Evolutionary conservation across 2,329 filamentous ascomycete genomes (phyloP).

Genomic region (Venturia asperata): DNA sequence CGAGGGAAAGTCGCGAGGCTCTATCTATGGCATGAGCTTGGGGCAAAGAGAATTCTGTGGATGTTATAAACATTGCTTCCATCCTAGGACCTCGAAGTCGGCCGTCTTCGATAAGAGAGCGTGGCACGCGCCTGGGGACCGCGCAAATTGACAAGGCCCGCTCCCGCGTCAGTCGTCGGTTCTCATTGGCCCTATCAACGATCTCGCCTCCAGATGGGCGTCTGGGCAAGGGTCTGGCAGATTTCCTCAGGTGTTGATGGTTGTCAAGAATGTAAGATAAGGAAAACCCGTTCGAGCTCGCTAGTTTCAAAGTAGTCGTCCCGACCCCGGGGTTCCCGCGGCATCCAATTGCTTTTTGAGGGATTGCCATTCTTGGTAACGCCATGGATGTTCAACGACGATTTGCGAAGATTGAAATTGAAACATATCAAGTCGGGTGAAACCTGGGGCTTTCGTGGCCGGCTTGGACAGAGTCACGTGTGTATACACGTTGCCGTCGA

Average conservation of each 20-base stretch:
- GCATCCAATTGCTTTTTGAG: too few relatives aligned
- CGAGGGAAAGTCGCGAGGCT: not conserved
- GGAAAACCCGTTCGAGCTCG: not conserved
- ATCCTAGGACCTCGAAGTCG: not conserved
- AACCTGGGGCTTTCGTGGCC: too few relatives aligned
- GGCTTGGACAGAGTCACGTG: too few relatives aligned
- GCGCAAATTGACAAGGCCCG: not conserved
- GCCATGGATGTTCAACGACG: too few relatives aligned
- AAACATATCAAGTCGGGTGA: too few relatives aligned
- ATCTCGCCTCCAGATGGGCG: not conserved
- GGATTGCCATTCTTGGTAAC: too few relatives aligned
- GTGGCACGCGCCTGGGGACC: not conserved
- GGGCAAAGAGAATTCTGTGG: not conserved
- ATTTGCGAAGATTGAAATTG: too few relatives aligned
- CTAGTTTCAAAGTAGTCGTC: not conserved
- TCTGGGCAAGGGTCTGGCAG: not conserved
- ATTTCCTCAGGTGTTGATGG: constrained; percentile 13
- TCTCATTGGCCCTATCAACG: not conserved
- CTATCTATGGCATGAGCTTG: not conserved
- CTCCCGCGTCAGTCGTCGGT: not conserved
- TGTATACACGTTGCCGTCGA: too few relatives aligned
- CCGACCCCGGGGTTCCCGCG: not conserved
- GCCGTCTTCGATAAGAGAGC: constrained; percentile 8
- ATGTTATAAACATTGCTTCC: not conserved
- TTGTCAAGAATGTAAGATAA: constrained; percentile 13